Conservation (phyloP, 306 rosid species). For the Canavalia gladiata region DNA sequence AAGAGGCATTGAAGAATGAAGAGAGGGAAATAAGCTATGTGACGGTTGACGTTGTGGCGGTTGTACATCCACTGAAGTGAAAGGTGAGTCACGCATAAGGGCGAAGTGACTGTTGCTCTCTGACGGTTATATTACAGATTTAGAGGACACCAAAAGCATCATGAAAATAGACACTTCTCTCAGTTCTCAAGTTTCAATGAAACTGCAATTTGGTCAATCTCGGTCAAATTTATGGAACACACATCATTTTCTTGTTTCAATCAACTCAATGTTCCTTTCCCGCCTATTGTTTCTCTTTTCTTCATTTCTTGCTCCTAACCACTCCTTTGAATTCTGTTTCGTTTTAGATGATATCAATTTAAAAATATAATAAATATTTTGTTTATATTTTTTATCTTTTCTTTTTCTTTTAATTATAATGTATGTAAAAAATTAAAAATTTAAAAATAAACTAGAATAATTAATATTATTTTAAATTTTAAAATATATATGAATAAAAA, state of each 20-base stretch:
- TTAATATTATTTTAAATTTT: too few relatives aligned
- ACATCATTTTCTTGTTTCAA: neutral
- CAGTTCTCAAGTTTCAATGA: slow-evolving; percentile 13
- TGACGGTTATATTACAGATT: slow-evolving; percentile 23
- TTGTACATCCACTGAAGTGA: neutral
- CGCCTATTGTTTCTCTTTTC: neutral
- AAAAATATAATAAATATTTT: too few relatives aligned
- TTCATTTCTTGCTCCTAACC: neutral
- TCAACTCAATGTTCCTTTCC: neutral
- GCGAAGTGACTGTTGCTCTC: slow-evolving; percentile 8
- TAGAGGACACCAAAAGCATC: neutral
- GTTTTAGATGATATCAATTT: too few relatives aligned
- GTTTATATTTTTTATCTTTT: too few relatives aligned
- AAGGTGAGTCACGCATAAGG: neutral
- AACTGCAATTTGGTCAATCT: neutral
- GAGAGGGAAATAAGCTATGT: neutral
- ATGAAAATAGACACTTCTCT: neutral
- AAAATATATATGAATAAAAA: too few relatives aligned
- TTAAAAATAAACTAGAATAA: too few relatives aligned
- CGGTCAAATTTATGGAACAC: neutral
- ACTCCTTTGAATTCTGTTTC: neutral
- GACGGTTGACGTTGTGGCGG: neutral
- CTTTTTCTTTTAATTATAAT: too few relatives aligned
- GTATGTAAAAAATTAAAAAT: too few relatives aligned
- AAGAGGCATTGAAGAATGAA: neutral